A percentile compares a stretch with the other conserved stretches of the same genome.
Evolutionary conservation across 2,329 filamentous ascomycete species (phyloP).

Genomic region (Stachybotrys chartarum): DNA sequence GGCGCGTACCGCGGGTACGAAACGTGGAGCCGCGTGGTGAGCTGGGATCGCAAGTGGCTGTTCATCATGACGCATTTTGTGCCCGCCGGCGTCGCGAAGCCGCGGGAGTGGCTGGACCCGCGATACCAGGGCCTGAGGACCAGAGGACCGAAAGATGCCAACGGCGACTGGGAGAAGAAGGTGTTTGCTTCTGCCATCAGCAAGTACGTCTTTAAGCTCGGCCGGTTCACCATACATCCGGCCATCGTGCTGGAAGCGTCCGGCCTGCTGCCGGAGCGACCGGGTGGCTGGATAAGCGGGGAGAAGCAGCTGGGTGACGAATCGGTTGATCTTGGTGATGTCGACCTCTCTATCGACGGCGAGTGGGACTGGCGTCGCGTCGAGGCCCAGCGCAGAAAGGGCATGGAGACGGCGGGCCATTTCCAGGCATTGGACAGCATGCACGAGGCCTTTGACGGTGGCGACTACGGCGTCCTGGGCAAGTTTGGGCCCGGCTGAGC

Average conservation of each 20-base stretch:
- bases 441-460: slow-evolving; percentile 45
- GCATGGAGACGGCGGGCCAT: slow-evolving; percentile 46
- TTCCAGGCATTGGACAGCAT: slow-evolving; percentile 51
- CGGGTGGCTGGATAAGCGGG: slow-evolving; percentile 54
- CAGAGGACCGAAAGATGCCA: slow-evolving; percentile 26
- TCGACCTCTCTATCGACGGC: slow-evolving; percentile 23
- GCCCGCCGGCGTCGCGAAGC: slow-evolving; percentile 49
- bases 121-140: slow-evolving; percentile 33
- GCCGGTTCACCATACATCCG: slow-evolving; percentile 76
- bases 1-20: slow-evolving; percentile 62
- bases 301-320: slow-evolving; percentile 33
- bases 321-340: slow-evolving; percentile 27
- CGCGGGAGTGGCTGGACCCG: slow-evolving; percentile 44
- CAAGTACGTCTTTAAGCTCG: slow-evolving; percentile 80
- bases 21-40: slow-evolving; percentile 63
- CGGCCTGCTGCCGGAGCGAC: slow-evolving; percentile 66
- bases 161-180: slow-evolving; percentile 49
- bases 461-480: slow-evolving; percentile 43
- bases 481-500: slow-evolving; percentile 34
- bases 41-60: slow-evolving; percentile 78
- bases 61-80: slow-evolving; percentile 72
- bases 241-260: slow-evolving; percentile 66
- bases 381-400: slow-evolving; percentile 47
- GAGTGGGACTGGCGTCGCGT: slow-evolving; percentile 53
- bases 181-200: slow-evolving; percentile 65